Percentiles rank a stretch among this genome's conserved stretches.
Conservation (phyloP, 2,329 filamentous ascomycete genomes). For the Aspergillus pseudoterreus region DNA sequence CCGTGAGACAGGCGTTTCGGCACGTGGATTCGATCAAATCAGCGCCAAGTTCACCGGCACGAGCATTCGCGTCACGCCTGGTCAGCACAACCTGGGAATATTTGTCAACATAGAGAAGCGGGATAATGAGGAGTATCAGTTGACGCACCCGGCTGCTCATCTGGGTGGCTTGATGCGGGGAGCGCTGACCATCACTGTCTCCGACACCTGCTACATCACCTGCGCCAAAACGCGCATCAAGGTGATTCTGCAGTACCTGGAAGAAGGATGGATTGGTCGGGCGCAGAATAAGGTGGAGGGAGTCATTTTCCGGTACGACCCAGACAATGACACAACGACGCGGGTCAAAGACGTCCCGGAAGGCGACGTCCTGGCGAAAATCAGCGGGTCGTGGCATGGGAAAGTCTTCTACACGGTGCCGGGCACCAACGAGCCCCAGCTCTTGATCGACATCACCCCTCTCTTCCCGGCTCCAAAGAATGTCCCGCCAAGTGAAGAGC, state of each 20-base stretch:
- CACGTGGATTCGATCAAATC: slow-evolving; percentile 90
- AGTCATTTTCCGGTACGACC: slow-evolving; percentile 85
- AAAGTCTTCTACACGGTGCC: slow-evolving; percentile 59
- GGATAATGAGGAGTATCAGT: slow-evolving; percentile 85
- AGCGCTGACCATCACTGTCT: slow-evolving; percentile 82
- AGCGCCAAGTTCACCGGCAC: slow-evolving; percentile 97
- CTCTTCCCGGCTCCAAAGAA: slow-evolving; percentile 75
- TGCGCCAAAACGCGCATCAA: slow-evolving; percentile 90
- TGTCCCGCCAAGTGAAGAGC: slow-evolving; percentile 70
- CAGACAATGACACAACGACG: slow-evolving; percentile 74
- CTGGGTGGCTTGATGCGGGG: slow-evolving; percentile 84
- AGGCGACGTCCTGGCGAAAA: slow-evolving; percentile 73
- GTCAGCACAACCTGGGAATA: slow-evolving; percentile 91
- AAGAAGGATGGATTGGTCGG: slow-evolving; percentile 91
- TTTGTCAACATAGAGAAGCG: slow-evolving; percentile 81
- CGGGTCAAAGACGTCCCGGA: slow-evolving; percentile 84
- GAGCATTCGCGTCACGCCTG: slow-evolving; percentile 83
- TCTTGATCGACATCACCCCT: slow-evolving; percentile 85
- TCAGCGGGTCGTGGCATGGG: slow-evolving; percentile 83
- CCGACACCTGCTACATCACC: slow-evolving; percentile 82
- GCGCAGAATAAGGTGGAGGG: slow-evolving; percentile 89
- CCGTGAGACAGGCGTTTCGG: slow-evolving; percentile 81
- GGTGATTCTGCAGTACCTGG: slow-evolving; percentile 85
- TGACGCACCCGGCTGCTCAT: slow-evolving; percentile 92
- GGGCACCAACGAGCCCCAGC: slow-evolving; percentile 52